A percentile compares a stretch with the other conserved stretches of the same genome.
Conservation (phyloP, 768 basidiomycete genomes). For the Amanita polypyramis region DNA sequence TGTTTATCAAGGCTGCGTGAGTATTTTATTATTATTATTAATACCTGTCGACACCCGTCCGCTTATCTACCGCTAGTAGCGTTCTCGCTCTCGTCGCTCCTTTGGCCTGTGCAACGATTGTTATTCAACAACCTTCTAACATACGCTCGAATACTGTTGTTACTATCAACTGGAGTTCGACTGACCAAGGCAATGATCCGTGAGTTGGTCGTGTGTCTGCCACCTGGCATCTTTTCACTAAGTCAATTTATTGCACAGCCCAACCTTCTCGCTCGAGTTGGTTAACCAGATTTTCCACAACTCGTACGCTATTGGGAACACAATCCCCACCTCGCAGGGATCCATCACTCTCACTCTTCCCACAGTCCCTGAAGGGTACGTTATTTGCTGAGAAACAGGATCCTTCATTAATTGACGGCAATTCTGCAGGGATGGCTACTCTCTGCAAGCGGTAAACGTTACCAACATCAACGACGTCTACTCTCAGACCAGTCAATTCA, state of each 20-base stretch:
- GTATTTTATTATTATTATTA: too few species aligned
- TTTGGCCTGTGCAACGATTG: conserved; percentile 30
- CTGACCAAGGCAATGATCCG: conserved; percentile 27
- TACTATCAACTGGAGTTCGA: conserved; percentile 38
- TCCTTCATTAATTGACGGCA: not conserved
- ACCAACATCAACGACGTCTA: conserved; percentile 37
- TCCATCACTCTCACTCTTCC: conserved; percentile 32
- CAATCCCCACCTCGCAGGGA: conserved; percentile 28
- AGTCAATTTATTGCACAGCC: conserved; percentile 7
- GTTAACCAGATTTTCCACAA: conserved; percentile 40
- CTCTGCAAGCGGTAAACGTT: conserved; percentile 32
- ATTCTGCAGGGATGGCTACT: conserved; percentile 33
- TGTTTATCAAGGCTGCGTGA: conserved; percentile 5
- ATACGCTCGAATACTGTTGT: conserved; percentile 9
- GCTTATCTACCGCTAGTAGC: conserved; percentile 14
- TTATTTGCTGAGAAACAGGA: conserved; percentile 11
- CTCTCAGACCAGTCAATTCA: conserved; percentile 28
- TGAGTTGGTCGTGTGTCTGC: conserved; percentile 15
- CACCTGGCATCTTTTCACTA: not conserved
- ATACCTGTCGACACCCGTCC: not conserved
- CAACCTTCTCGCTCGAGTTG: conserved; percentile 34
- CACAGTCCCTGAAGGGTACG: conserved; percentile 36
- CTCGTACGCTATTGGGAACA: conserved; percentile 44
- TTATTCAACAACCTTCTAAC: not conserved
- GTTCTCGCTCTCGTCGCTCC: conserved; percentile 34